Conservation (phyloP, 1,139 yeast species). For the Zygosaccharomyces pseudobailii region DNA sequence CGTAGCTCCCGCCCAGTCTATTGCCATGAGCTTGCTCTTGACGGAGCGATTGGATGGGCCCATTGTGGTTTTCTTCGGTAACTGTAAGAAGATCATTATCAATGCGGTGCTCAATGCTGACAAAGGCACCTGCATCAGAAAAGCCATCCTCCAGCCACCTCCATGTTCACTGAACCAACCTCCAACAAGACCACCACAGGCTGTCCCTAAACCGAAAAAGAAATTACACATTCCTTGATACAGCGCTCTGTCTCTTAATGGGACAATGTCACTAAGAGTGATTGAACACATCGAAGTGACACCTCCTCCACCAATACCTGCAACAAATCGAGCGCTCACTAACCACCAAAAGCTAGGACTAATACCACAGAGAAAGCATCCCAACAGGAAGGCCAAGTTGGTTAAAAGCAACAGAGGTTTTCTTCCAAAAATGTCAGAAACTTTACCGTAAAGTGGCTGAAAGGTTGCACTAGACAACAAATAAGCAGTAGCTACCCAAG, state of each 20-base stretch:
- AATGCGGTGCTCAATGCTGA: slow-evolving; percentile 46
- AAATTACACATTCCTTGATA: slow-evolving; percentile 62
- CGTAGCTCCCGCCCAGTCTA: slow-evolving; percentile 71
- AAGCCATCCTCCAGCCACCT: slow-evolving; percentile 75
- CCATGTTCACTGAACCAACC: slow-evolving; percentile 40
- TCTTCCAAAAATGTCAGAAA: slow-evolving; percentile 84
- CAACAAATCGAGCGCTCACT: slow-evolving; percentile 55
- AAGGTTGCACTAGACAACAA: slow-evolving; percentile 57
- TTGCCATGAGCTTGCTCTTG: slow-evolving; percentile 45
- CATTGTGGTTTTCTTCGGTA: slow-evolving; percentile 35
- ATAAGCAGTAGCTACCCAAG: slow-evolving; percentile 62
- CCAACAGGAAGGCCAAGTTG: slow-evolving; percentile 47
- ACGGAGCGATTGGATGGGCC: slow-evolving; percentile 16
- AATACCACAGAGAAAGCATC: slow-evolving; percentile 51
- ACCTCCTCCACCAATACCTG: slow-evolving; percentile 68
- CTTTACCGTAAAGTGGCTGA: slow-evolving; percentile 78
- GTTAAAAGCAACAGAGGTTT: slow-evolving; percentile 48
- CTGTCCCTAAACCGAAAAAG: slow-evolving; percentile 65
- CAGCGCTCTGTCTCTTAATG: slow-evolving; percentile 53
- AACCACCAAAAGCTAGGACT: slow-evolving; percentile 51
- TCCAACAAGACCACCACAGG: slow-evolving; percentile 65
- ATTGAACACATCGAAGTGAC: slow-evolving; percentile 51
- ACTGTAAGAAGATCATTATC: slow-evolving; percentile 35
- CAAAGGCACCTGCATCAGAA: slow-evolving; percentile 60
- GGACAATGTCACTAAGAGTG: slow-evolving; percentile 53